A percentile compares a stretch with the other conserved stretches of the same genome.
Evolutionary conservation across 257 asterid genomes (phyloP).

Genomic region (Cruciata laevipes): DNA sequence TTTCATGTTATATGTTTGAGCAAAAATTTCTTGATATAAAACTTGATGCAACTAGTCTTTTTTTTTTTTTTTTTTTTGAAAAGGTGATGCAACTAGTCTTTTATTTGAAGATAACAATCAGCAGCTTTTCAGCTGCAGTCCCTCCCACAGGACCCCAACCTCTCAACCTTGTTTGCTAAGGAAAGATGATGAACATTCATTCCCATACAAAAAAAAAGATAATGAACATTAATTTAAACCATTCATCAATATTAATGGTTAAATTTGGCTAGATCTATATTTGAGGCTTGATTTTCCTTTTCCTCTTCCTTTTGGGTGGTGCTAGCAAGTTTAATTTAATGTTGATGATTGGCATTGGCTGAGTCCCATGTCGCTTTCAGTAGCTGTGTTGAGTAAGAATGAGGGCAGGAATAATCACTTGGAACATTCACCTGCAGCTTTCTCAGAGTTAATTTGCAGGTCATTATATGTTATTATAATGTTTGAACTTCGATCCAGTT

Average conservation of each 20-base stretch:
- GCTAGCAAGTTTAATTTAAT: background rate
- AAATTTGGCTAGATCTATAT: background rate
- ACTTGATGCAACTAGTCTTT: constrained; percentile 24
- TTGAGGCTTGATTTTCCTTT: background rate
- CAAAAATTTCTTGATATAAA: no score
- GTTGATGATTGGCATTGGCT: constrained; percentile 21
- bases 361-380: constrained; percentile 54
- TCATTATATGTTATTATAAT: background rate
- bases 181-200: background rate
- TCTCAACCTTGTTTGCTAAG: constrained; percentile 10
- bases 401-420: constrained; percentile 22
- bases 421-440: background rate
- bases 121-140: constrained; percentile 2
- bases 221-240: no score
- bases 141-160: constrained; percentile 5
- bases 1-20: no score
- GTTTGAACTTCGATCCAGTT: no score
- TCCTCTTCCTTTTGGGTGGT: background rate
- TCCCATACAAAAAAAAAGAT: no score
- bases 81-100: constrained; percentile 21
- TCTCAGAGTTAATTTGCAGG: background rate
- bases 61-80: no score
- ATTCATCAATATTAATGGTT: no score
- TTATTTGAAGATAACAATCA: constrained; percentile 25
- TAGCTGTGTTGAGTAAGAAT: constrained; percentile 15